Conservation (phyloP, 305 asterid species). For the Rubia tinctorum region DNA sequence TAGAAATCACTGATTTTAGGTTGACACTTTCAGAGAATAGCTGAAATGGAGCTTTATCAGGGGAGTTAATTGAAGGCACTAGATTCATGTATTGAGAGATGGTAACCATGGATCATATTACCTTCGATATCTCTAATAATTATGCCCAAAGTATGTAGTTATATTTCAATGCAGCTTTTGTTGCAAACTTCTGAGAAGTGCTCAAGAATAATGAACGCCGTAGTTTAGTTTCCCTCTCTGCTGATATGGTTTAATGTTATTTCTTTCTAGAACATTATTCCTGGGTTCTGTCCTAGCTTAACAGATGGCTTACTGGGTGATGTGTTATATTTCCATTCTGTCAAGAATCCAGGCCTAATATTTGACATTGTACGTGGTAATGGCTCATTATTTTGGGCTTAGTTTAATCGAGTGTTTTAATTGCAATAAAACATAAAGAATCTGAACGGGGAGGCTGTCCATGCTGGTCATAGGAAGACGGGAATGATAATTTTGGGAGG, state of each 20-base stretch:
- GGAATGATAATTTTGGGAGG: constrained; percentile 95
- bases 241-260: background rate
- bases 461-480: constrained; percentile 71
- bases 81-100: no score
- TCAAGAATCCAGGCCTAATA: constrained; percentile 66
- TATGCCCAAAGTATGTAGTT: no score
- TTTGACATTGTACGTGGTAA: constrained; percentile 88
- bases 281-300: background rate
- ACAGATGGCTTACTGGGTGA: constrained; percentile 46
- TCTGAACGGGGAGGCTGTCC: constrained; percentile 85
- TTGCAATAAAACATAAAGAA: constrained; percentile 68
- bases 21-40: no score
- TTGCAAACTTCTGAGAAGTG: constrained; percentile 19
- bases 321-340: constrained; percentile 89
- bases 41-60: no score
- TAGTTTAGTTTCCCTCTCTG: constrained; percentile 14
- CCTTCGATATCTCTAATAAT: no score
- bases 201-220: no score
- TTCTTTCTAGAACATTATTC: background rate
- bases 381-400: background rate
- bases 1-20: no score
- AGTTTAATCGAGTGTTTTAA: background rate
- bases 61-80: no score
- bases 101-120: no score
- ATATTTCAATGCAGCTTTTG: no score